Evolutionary conservation across 176 grass and related monocot species (phyloP).

Genomic region (Eleusine indica): DNA sequence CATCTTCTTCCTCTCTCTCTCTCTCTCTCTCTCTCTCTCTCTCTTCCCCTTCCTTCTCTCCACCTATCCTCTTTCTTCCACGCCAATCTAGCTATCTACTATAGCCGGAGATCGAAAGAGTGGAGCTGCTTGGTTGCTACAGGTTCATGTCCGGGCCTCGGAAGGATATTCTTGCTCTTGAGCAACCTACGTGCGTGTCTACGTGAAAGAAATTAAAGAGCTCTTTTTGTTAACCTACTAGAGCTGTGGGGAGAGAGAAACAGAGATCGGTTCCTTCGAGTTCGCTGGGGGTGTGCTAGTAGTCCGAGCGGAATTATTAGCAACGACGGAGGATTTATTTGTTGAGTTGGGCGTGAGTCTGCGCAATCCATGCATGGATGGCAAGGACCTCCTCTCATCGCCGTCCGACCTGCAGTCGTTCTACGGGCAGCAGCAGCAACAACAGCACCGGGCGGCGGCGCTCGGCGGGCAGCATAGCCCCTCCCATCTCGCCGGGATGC

Average conservation of each 20-base stretch:
- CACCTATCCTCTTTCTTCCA: neutral
- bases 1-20: slow-evolving; percentile 11
- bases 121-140: too few relatives aligned
- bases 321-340: neutral
- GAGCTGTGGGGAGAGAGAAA: too few relatives aligned
- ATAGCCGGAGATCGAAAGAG: too few relatives aligned
- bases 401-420: slow-evolving; percentile 65
- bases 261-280: too few relatives aligned
- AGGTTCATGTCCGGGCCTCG: too few relatives aligned
- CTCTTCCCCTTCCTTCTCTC: neutral
- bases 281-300: too few relatives aligned
- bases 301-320: too few relatives aligned
- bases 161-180: neutral
- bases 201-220: neutral
- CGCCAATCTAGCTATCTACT: too few relatives aligned
- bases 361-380: slow-evolving; percentile 80
- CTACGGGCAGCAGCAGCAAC: slow-evolving; percentile 47
- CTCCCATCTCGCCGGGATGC: slow-evolving; percentile 56
- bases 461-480: slow-evolving; percentile 28
- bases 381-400: slow-evolving; percentile 65
- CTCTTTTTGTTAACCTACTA: too few relatives aligned
- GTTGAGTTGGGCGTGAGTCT: neutral
- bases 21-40: neutral
- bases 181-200: neutral
- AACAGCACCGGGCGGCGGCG: slow-evolving; percentile 14